Evolutionary conservation across 768 basidiomycete species (phyloP), one percentile per base, ranked within the genome.

Genomic region (Panellus pusillus): DNA sequence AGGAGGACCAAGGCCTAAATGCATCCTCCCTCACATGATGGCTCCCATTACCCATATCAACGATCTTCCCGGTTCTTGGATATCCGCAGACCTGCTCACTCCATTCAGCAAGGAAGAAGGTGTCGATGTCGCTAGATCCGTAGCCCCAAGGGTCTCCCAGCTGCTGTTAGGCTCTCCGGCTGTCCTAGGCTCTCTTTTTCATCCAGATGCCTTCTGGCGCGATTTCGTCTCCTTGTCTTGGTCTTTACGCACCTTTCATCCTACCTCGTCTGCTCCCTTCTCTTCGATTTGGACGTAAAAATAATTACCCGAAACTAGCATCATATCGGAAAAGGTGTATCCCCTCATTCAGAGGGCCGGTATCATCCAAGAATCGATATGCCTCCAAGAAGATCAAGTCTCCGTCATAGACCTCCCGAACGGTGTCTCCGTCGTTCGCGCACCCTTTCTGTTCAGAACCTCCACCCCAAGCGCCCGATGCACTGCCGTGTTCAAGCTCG

Each of bases 201-300:
- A 49, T 15, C 54, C 54, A 9, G 63, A 64, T 44, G 61, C 45
- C 7, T 62, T 67, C 36, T 70, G 69, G 69, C 46, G 69, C 19
- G 69, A 70, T 59, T 48, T 55, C 27, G 50, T 67, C 28, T 62
- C 63, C 1, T 60, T 70, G 40, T 67, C 69, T n/a, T 69, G 64
- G 66, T 57, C 65, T n/a, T 61, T 66, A 46, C 63, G 69, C 40
- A 67, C 69, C 14, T 65, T 70, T 58, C 61, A 56, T 40, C 27
- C 41, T n/a, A n/a, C 24, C 12, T 29, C 27, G 49, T 50, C 2
- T 9, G 40, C 3, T 24, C 24, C 17, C 32, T 35, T 35, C 32
- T 35, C 32, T 35, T 14, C 15, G 2, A 18, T n/a, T 32, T 32
- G n/a, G 6, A 47, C 9, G 6, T 29, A 15, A 19, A 8, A 48